Evolutionary conservation across 2,329 filamentous ascomycete species (phyloP).

Genomic region (Aplosporella prunicola): DNA sequence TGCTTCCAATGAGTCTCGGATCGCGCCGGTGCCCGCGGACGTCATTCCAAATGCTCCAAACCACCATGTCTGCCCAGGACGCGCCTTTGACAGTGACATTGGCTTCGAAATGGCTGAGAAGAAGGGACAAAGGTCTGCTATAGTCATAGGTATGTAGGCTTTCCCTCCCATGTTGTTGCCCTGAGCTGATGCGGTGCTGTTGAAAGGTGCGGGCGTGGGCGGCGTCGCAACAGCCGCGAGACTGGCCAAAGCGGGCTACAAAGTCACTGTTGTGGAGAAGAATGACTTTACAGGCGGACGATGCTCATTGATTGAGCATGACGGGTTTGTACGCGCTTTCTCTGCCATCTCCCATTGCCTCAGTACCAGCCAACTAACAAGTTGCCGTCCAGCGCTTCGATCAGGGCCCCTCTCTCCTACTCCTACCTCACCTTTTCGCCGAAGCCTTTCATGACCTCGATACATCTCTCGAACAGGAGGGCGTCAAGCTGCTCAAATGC

Average conservation of each 20-base stretch:
- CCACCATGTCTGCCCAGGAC: no score
- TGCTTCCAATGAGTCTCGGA: no score
- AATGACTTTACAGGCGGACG: constrained; percentile 63
- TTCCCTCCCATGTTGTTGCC: constrained; percentile 1
- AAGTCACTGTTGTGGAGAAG: constrained; percentile 71
- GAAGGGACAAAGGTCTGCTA: constrained; percentile 35
- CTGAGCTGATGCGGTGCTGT: neutral
- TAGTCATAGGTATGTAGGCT: constrained; percentile 42
- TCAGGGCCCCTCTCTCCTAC: constrained; percentile 63
- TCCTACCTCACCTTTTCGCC: constrained; percentile 61
- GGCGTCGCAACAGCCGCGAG: constrained; percentile 64
- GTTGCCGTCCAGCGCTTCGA: constrained; percentile 50
- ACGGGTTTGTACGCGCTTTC: constrained; percentile 42
- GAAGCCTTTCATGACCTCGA: constrained; percentile 61
- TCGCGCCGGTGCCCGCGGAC: no score
- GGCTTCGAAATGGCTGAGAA: constrained; percentile 7
- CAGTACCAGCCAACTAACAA: neutral
- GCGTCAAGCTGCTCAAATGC: constrained; percentile 60
- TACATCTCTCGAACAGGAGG: constrained; percentile 55
- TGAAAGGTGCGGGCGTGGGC: constrained; percentile 57
- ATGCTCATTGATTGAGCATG: constrained; percentile 54
- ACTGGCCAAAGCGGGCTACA: constrained; percentile 58
- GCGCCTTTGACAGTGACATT: no score
- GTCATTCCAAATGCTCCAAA: no score
- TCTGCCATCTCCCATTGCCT: no score